Base-by-base conservation (phyloP, 1,139 yeast species). In the Taphrina populina region DNA sequence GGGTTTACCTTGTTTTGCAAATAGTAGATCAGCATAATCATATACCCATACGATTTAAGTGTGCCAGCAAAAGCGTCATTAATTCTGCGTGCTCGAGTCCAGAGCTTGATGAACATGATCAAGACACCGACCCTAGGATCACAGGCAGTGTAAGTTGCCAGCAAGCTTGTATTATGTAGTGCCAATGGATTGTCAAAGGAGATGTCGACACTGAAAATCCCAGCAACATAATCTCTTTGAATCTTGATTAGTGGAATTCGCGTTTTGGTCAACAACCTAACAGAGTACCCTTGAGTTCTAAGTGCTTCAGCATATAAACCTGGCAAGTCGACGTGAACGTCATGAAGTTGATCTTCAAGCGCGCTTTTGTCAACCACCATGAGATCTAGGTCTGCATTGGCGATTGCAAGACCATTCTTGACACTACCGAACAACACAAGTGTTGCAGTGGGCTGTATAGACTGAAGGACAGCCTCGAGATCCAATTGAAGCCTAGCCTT, bases 31-130 rank as follows among this genome's bases (percentile, higher is more conserved):
- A 58, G 41, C 40, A 58, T 34, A 11, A 58, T 41, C 17, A 52
- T 58, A 26, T 47, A 58, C 11, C 60, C 60, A 13, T 58, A 58
- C 15, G 60, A 56, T 21, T 61, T 59, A 23, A 58, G 58, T 4
- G 59, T 58, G 19, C 59, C 59, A 29, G 39, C 44, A 46, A 59
- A 59, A 1, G 60, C 36, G 19, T 57, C 58, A 39, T 58, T 58
- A 35, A 58, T 58, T 13, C 46, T 43, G 11, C 60, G 49, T 15
- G 34, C 46, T 32, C 52, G 32, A 30, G 60, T 44, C 60, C 60
- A 58, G 33, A 51, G 43, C 40, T 58, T 58, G 23, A 58, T 36
- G 29, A 58, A 47, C 44, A 58, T 37, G 26, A 52, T 36, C 24
- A 58, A 24, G 27, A 41, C 20, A 3, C 44, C 39, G 24, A 58